Evolutionary conservation across 2,329 filamentous ascomycete species (phyloP), one percentile per base, ranked within the genome.

Genomic region (Ampelomyces quisqualis): DNA sequence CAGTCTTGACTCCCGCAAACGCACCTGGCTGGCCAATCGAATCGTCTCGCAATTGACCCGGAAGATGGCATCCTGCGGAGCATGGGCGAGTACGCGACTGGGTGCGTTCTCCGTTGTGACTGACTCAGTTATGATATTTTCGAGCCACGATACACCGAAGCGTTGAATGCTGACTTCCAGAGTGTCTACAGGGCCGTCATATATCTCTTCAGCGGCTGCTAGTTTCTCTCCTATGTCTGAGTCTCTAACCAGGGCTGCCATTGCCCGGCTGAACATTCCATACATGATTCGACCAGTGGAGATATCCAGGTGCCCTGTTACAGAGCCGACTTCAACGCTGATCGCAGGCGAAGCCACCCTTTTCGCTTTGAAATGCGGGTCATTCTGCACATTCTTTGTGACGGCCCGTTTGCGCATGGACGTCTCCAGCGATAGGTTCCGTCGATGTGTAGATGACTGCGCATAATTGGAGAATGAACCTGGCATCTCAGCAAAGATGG

Each of bases 381-480:
- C 40, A n/a, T 19, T 11, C 13, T 32, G 39, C 9, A 14, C 4
- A 5, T 40, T 14, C 19, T 45, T 58, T 6, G 45, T 19, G 11
- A 33, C 42, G 8, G 51, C 35, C 23, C 51, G 56, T 23, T 31
- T 53, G 22, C 55, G 55, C 17, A 49, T 34, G 7, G 53, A 53
- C 19, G 55, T 57, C 19, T 59, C 57, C 34, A 54, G 27, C 1
- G 58, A 57, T 30, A 40, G 39, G 37, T 55, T 58, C 10, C 52
- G 57, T 32, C 62, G 58, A 8, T 62, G 51, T 7, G 65, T 61
- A 5, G 66, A 68, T 19, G 68, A 61, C 28, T 74, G 68, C 2
- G 72, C 72, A 49, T 76, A 75, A 17, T 68, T 64, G 0, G 73
- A 76, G 49, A 76, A 76, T 0, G 72, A 68, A 0, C 73, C 73